Base-by-base conservation (phyloP, 2,329 filamentous ascomycete genomes). In the Aureobasidium sp. region DNA sequence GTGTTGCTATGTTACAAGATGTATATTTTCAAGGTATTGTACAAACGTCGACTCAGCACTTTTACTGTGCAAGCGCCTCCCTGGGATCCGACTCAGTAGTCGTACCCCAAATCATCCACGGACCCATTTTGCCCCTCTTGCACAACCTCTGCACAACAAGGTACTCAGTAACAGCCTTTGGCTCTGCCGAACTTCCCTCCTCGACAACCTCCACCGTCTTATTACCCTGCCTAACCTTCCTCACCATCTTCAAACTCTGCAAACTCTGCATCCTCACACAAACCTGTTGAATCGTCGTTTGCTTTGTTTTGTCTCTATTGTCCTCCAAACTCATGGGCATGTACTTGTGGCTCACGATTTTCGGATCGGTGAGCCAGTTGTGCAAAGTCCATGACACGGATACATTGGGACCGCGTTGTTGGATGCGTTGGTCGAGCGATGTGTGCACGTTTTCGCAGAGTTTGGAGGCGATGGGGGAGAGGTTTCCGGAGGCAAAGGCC, bases 51-150 rank as follows among this genome's bases (percentile, higher is more conserved):
- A 8, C 8, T 14, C 5, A 25, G 15, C 2, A 25, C 12, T 17
- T 8, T 39, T 17, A 37, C n/a, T n/a, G 1, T 15, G 31, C 9
- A 6, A 58, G 29, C 20, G 57, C 29, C 42, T 60, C 45, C 8
- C 75, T 68, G 53, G 78, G 51, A 20, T 71, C 76, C 8, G 75
- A 78, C 63, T 79, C 76, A 31, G 73, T 73, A 49, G 75, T 68
- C 62, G 75, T 75, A 3, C 80, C 80, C 80, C 80, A 82, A 56
- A 82, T 69, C 65, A 74, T 77, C 80, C 80, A 83, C 17, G 73
- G 69, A 14, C 72, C 71, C 44, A 77, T 71, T 63, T 75, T 70
- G 9, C 77, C 75, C 34, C 71, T 71, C 68, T 75, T 72, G 39
- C 75, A 68, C 37, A 77, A 65, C 68, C 77, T 75, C 71, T 82